Conservation (phyloP, 2,329 filamentous ascomycete genomes). For the Coniella vitis region DNA sequence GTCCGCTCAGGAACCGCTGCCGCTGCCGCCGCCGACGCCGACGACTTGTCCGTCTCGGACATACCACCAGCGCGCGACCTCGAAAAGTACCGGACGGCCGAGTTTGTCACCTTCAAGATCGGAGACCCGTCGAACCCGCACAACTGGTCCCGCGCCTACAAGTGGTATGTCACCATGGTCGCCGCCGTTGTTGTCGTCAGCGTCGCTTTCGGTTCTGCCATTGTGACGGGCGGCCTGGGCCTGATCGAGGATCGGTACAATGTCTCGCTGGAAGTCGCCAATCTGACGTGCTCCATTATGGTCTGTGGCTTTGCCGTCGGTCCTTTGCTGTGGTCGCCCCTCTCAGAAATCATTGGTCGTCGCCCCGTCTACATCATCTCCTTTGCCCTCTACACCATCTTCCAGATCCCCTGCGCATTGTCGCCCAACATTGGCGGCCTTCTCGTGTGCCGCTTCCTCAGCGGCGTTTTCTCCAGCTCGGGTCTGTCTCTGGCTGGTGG, state of each 20-base stretch:
- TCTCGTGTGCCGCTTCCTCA: constrained; percentile 38
- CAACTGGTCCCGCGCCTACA: not conserved
- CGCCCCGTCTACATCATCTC: constrained; percentile 4
- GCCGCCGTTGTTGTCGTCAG: not conserved
- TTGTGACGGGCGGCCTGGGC: not conserved
- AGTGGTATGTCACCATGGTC: constrained; percentile 1
- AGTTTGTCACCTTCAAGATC: constrained; percentile 2
- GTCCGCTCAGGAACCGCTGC: not conserved
- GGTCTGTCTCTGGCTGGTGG: constrained; percentile 40
- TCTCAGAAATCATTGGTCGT: constrained; percentile 39
- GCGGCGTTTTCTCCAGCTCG: constrained; percentile 41
- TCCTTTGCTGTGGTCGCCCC: constrained; percentile 36
- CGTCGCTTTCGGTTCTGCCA: not conserved
- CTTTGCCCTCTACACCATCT: constrained; percentile 2
- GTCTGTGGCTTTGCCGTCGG: constrained; percentile 42
- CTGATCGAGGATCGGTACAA: not conserved
- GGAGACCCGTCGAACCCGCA: not conserved
- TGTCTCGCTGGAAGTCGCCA: not conserved
- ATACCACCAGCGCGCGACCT: not conserved
- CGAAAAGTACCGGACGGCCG: not conserved
- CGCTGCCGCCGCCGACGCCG: not conserved
- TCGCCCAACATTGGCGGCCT: constrained; percentile 22
- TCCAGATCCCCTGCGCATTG: constrained; percentile 3
- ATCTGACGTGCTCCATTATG: constrained; percentile 8
- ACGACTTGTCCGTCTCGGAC: not conserved